A percentile compares a stretch with the other conserved stretches of the same genome.
phyloP scores from a whole-genome alignment of 495 filamentous ascomycete species.

The Neurospora africana region DNA sequence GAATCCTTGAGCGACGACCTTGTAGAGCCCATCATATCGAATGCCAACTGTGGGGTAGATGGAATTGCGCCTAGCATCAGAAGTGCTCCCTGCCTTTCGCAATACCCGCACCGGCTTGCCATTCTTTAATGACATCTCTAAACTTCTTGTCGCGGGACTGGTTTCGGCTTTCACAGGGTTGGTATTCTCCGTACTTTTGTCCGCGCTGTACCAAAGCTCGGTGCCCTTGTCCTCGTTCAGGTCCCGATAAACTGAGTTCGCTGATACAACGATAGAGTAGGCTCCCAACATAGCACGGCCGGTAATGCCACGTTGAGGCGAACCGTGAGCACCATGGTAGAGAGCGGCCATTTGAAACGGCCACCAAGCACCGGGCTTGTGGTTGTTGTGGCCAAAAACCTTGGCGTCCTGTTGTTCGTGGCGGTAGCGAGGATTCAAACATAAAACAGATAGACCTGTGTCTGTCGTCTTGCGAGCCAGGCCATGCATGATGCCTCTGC shows the following conservation, averaged over 20 bases:
- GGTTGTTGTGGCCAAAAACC: constrained; percentile 36
- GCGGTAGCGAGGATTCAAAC: constrained; percentile 16
- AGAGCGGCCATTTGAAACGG: constrained; percentile 37
- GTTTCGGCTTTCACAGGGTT: constrained; percentile 10
- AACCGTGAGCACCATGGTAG: constrained; percentile 41
- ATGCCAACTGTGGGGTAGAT: constrained; percentile 30
- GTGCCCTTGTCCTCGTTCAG: constrained; percentile 36
- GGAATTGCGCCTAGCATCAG: constrained; percentile 1
- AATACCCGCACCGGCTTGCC: constrained; percentile 36
- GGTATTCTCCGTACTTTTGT: constrained; percentile 21
- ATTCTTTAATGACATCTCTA: constrained; percentile 21
- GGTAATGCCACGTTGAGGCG: constrained; percentile 33
- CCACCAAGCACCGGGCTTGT: constrained; percentile 40
- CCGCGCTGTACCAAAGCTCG: constrained; percentile 36
- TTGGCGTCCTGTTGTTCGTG: constrained; percentile 13
- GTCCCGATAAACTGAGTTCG: constrained; percentile 29
- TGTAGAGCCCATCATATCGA: constrained; percentile 45
- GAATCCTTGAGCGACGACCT: constrained; percentile 16
- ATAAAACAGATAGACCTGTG: constrained; percentile 4
- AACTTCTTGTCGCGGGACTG: constrained; percentile 23
- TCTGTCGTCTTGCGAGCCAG: constrained; percentile 10
- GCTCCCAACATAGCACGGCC: constrained; percentile 29
- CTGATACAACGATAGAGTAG: constrained; percentile 35
- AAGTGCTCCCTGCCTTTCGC: constrained; percentile 19
- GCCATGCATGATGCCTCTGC: constrained; percentile 31